A percentile compares a stretch with the other conserved stretches of the same genome.
Evolutionary conservation across 75 land plant species (phyloP).

Genomic region (Gnetum montanum): DNA sequence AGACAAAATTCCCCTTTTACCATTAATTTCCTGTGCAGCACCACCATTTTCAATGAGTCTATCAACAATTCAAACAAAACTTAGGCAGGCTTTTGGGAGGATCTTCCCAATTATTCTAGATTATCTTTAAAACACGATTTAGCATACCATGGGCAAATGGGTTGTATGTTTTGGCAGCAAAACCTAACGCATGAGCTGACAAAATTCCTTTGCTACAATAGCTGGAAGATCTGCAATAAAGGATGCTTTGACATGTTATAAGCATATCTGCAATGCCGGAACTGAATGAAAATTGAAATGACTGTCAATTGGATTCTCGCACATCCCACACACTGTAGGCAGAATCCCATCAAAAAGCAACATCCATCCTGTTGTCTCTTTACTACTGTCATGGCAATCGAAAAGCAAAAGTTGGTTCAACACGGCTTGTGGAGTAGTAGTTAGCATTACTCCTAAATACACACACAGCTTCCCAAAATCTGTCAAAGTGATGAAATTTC

Average conservation of each 20-base stretch:
- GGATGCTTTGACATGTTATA: constrained; percentile 92
- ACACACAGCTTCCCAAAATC: constrained; percentile 76
- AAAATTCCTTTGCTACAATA: constrained; percentile 11
- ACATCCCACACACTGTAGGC: constrained; percentile 68
- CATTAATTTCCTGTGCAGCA: no score
- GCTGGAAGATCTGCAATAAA: constrained; percentile 27
- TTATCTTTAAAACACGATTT: constrained; percentile 60
- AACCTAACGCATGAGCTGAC: background rate
- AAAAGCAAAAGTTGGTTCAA: constrained; percentile 35
- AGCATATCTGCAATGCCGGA: constrained; percentile 90
- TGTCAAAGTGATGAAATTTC: no score
- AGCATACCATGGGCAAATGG: constrained; percentile 56
- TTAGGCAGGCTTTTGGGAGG: constrained; percentile 93
- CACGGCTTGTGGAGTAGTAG: constrained; percentile 60
- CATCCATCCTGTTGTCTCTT: constrained; percentile 27
- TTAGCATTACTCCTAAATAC: constrained; percentile 81
- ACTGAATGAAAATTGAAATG: constrained; percentile 96
- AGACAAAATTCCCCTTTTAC: no score
- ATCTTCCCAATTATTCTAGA: constrained; percentile 99
- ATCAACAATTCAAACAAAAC: constrained; percentile 83
- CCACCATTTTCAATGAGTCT: no score
- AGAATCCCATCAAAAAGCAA: constrained; percentile 77
- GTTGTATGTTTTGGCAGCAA: constrained; percentile 17
- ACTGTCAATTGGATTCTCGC: constrained; percentile 85
- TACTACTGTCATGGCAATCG: no score